phyloP scores from a whole-genome alignment of 768 basidiomycete genomes.

The Suillus cothurnatus region DNA sequence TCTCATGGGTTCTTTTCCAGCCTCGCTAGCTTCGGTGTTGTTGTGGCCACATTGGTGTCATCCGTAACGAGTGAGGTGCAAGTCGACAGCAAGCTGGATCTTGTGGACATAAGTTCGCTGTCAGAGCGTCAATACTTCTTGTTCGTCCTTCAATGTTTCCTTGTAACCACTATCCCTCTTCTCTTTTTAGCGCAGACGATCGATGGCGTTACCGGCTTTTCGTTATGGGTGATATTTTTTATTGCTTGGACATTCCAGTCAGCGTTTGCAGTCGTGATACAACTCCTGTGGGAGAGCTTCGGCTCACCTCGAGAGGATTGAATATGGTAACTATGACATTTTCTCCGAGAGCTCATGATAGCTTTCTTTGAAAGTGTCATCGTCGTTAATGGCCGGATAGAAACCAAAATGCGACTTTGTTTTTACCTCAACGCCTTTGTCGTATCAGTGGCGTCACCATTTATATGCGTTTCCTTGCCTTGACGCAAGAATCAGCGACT shows the following conservation, averaged over 20 bases:
- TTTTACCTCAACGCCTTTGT: neutral
- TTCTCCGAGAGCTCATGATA: neutral
- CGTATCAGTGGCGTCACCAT: neutral
- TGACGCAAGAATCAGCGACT: neutral
- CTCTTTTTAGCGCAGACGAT: constrained; percentile 75
- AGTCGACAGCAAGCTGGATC: constrained; percentile 63
- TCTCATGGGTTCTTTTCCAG: constrained; percentile 85
- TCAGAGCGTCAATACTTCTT: constrained; percentile 67
- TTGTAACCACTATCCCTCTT: constrained; percentile 53
- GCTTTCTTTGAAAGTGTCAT: neutral
- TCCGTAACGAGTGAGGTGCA: constrained; percentile 36
- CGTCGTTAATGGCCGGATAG: neutral
- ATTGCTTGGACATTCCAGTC: constrained; percentile 86
- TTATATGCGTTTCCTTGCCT: neutral
- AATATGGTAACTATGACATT: constrained; percentile 50
- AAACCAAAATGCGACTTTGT: neutral
- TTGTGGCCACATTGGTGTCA: constrained; percentile 57
- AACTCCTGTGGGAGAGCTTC: constrained; percentile 82
- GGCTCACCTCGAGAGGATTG: constrained; percentile 59
- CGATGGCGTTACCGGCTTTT: constrained; percentile 62
- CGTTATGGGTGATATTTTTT: constrained; percentile 79
- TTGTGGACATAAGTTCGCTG: constrained; percentile 70
- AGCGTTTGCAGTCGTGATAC: constrained; percentile 72
- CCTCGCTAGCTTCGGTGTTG: constrained; percentile 80
- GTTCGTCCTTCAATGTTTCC: constrained; percentile 41